Conservation (phyloP, 192 early-diverging fungal species). For the Paraglomus brasilianum region DNA sequence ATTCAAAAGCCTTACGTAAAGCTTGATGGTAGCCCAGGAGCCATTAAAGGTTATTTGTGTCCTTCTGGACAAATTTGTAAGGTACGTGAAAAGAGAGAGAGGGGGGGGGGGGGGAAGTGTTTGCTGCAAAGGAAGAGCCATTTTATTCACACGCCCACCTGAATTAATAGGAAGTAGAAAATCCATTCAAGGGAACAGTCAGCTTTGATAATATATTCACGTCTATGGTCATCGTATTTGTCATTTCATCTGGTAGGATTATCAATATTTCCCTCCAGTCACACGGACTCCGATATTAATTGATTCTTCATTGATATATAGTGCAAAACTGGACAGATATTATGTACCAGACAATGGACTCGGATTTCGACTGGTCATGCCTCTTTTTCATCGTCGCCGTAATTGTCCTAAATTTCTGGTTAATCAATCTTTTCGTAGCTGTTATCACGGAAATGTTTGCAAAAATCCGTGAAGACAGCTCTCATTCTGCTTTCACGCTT, state of each 20-base stretch:
- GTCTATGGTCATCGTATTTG: slow-evolving; percentile 54
- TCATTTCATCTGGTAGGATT: slow-evolving; percentile 50
- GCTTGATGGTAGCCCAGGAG: not conserved
- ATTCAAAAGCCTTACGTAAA: not conserved
- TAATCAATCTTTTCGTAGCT: slow-evolving; percentile 64
- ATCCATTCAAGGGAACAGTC: slow-evolving; percentile 41
- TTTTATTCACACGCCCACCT: not conserved
- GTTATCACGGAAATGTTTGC: slow-evolving; percentile 67
- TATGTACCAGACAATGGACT: slow-evolving; percentile 61
- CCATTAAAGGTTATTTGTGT: slow-evolving; percentile 55
- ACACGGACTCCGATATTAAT: not conserved
- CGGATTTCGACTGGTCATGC: slow-evolving; percentile 49
- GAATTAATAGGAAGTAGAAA: slow-evolving; percentile 37
- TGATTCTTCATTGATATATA: slow-evolving; percentile 25
- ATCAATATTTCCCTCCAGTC: not conserved
- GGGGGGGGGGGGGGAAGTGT: too few species aligned
- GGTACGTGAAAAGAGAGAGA: slow-evolving; percentile 35
- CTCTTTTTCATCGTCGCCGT: slow-evolving; percentile 58
- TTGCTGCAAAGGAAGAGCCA: not conserved
- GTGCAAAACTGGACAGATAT: slow-evolving; percentile 61
- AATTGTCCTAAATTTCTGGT: slow-evolving; percentile 63
- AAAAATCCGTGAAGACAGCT: slow-evolving; percentile 59
- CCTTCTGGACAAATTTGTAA: slow-evolving; percentile 43
- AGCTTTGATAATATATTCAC: slow-evolving; percentile 57
- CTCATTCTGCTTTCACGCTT: slow-evolving; percentile 56